These are phyloP conservation scores for Diatrype stigma DNA, from an alignment of 2,329 filamentous ascomycete genomes.

Conservation along the genomic window DNA sequence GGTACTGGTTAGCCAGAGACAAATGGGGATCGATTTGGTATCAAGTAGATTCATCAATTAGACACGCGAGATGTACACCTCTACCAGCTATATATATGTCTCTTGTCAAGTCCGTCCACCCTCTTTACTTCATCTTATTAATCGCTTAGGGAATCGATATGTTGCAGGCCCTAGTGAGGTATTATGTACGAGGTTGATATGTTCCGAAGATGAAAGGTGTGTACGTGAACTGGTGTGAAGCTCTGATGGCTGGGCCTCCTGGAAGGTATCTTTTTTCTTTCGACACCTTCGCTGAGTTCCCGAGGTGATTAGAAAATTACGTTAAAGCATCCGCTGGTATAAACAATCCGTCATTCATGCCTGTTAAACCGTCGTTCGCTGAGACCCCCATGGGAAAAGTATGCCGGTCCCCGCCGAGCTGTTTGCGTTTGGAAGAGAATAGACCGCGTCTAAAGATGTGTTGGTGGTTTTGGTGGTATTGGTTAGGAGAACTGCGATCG, in stretches of 20 bases:
- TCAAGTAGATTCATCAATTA: neutral
- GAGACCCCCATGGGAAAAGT: neutral
- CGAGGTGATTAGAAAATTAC: constrained; percentile 1
- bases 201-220: neutral
- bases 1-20: too few relatives aligned
- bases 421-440: neutral
- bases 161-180: neutral
- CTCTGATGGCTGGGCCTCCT: neutral
- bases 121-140: neutral
- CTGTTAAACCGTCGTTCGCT: neutral
- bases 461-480: too few relatives aligned
- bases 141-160: neutral
- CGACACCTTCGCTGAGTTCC: neutral
- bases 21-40: too few relatives aligned
- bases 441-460: neutral
- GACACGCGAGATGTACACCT: neutral
- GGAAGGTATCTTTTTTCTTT: neutral
- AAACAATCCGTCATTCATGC: constrained; percentile 2
- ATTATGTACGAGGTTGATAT: neutral
- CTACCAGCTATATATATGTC: neutral
- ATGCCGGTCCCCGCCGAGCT: neutral
- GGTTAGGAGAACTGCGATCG: constrained; percentile 30
- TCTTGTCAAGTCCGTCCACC: neutral
- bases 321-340: constrained; percentile 1
- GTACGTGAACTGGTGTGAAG: neutral